These are phyloP conservation scores for Jaenimonas drosophilae DNA, from an alignment of 208 protist genomes.

Conservation along the genomic window DNA sequence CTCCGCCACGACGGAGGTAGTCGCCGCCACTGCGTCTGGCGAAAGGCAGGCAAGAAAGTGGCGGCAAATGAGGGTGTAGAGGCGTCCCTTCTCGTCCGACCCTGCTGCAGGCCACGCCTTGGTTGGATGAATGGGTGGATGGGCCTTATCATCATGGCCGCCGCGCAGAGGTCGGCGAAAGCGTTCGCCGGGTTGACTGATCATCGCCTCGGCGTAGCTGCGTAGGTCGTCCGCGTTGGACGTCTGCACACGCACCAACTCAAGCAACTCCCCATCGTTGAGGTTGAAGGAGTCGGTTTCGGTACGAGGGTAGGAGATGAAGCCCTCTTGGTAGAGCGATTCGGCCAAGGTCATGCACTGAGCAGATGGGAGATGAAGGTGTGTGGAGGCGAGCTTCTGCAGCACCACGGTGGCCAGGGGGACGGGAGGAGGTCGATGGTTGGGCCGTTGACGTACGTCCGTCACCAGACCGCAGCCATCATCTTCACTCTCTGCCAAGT, in stretches of 20 bases:
- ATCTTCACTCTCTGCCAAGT: conserved; percentile 15
- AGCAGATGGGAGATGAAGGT: conserved; percentile 90
- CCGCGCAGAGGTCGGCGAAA: conserved; percentile 92
- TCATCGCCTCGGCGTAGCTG: conserved; percentile 49
- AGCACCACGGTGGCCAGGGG: conserved; percentile 98
- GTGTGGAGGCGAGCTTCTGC: conserved; percentile 91
- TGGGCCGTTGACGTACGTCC: conserved; percentile 73
- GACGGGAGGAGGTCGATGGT: conserved; percentile 68
- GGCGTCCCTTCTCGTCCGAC: conserved; percentile 28
- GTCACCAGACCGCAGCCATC: conserved; percentile 26
- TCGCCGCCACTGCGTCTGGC: conserved; percentile 80
- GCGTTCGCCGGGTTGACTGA: conserved; percentile 21
- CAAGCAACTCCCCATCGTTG: conserved; percentile 71
- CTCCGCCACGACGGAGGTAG: conserved; percentile 68
- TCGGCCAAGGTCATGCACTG: conserved; percentile 94
- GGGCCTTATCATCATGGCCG: conserved; percentile 95
- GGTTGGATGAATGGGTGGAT: conserved; percentile 98
- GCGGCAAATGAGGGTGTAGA: conserved; percentile 96
- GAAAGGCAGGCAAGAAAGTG: conserved; percentile 98
- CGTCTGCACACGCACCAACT: conserved; percentile 66
- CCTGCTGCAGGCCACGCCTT: conserved; percentile 48
- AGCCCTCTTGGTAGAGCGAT: conserved; percentile 87
- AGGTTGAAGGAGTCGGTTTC: conserved; percentile 95
- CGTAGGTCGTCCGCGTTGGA: conserved; percentile 34
- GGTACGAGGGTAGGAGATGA: conserved; percentile 96